phyloP scores from a whole-genome alignment of 805 yeast species.

The Candida ipomoeae region DNA sequence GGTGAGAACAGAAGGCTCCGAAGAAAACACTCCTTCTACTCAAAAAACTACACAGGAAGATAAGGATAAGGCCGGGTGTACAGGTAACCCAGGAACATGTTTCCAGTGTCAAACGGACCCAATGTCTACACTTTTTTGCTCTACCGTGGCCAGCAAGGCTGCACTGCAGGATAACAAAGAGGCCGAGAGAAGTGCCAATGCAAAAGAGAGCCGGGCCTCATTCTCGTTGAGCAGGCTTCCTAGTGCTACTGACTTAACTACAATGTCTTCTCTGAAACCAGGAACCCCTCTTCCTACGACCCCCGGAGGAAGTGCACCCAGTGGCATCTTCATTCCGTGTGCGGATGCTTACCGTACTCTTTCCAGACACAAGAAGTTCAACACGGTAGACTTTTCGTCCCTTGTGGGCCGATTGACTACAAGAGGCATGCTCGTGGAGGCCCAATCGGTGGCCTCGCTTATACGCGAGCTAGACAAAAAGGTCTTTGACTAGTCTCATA shows the following conservation, averaged over 20 bases:
- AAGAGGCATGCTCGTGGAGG: constrained; percentile 86
- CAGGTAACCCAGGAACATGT: constrained; percentile 88
- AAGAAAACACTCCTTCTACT: neutral
- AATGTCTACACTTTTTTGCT: constrained; percentile 82
- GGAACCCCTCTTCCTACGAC: constrained; percentile 19
- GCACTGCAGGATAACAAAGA: constrained; percentile 17
- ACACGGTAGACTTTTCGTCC: constrained; percentile 66
- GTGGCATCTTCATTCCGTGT: constrained; percentile 71
- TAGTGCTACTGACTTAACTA: neutral
- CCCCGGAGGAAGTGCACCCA: constrained; percentile 15
- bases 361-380: constrained; percentile 75
- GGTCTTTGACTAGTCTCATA: constrained; percentile 39
- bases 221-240: constrained; percentile 1
- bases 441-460: constrained; percentile 83
- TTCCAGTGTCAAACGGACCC: constrained; percentile 81
- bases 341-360: constrained; percentile 87
- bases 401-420: constrained; percentile 74
- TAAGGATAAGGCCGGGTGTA: constrained; percentile 47
- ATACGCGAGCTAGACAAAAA: constrained; percentile 75
- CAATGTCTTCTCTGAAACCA: constrained; percentile 8
- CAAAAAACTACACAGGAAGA: constrained; percentile 8
- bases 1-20: constrained; percentile 15
- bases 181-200: neutral
- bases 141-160: constrained; percentile 66
- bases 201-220: constrained; percentile 3